Evolutionary conservation across 768 basidiomycete genomes (phyloP).

Genomic region (Mycena rosella): DNA sequence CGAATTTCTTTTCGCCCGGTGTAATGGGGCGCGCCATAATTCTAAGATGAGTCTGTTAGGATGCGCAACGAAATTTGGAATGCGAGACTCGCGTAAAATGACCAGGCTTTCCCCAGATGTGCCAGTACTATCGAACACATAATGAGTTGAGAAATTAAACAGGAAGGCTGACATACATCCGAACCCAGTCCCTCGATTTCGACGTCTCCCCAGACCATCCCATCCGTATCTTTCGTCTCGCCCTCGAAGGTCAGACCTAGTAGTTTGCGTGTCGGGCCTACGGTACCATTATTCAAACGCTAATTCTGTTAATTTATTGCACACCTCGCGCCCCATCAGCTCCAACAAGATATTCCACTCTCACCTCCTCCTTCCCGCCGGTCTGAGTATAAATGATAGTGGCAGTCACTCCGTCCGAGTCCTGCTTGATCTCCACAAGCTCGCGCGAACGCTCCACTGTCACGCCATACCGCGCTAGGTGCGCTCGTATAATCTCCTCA

Average conservation of each 20-base stretch:
- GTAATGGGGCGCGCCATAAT: constrained; percentile 36
- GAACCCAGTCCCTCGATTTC: constrained; percentile 36
- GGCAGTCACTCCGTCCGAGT: constrained; percentile 28
- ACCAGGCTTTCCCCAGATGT: constrained; percentile 38
- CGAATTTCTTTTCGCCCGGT: constrained; percentile 28
- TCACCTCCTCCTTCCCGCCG: constrained; percentile 26
- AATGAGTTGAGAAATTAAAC: not conserved
- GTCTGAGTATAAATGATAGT: constrained; percentile 25
- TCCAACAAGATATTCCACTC: constrained; percentile 34
- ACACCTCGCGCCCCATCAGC: constrained; percentile 40
- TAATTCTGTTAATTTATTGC: not conserved
- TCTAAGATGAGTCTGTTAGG: constrained; percentile 9
- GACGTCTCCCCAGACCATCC: constrained; percentile 43
- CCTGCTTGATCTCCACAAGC: constrained; percentile 36
- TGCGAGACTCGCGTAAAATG: constrained; percentile 32
- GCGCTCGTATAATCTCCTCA: constrained; percentile 37
- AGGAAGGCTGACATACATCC: constrained; percentile 29
- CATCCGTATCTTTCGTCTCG: constrained; percentile 42
- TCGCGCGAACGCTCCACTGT: constrained; percentile 37
- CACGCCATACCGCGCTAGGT: constrained; percentile 34
- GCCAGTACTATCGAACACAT: constrained; percentile 36
- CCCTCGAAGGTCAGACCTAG: constrained; percentile 40
- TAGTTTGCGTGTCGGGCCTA: constrained; percentile 39
- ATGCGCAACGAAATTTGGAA: not conserved
- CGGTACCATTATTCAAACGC: not conserved